phyloP scores from a whole-genome alignment of 1,284 basidiomycete genomes.

The Ceratobasidium theobromae region DNA sequence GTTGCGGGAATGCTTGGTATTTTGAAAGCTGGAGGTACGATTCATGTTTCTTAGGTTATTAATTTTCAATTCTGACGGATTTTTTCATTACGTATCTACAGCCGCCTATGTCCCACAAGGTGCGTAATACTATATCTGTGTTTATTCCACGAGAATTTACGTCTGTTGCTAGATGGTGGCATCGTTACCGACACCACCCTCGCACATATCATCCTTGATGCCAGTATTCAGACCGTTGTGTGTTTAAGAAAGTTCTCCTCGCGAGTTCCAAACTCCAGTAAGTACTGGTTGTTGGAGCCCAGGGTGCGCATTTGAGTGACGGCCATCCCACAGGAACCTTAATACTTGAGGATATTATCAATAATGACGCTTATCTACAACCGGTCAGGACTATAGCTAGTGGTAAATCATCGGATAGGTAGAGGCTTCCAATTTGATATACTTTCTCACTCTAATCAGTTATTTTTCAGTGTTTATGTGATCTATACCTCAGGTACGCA shows the following conservation, averaged over 20 bases:
- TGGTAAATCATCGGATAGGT: constrained; percentile 16
- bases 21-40: constrained; percentile 54
- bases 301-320: constrained; percentile 40
- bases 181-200: constrained; percentile 58
- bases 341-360: constrained; percentile 49
- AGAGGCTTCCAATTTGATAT: constrained; percentile 36
- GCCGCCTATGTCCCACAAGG: constrained; percentile 52
- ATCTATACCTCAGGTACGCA: constrained; percentile 61
- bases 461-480: constrained; percentile 54
- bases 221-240: constrained; percentile 50
- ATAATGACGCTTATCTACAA: constrained; percentile 42
- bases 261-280: constrained; percentile 43
- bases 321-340: neutral
- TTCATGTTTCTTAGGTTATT: neutral
- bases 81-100: neutral
- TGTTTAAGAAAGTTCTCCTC: constrained; percentile 51
- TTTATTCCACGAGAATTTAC: neutral
- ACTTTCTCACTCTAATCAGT: constrained; percentile 39
- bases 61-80: neutral
- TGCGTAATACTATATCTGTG: neutral
- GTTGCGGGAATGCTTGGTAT: constrained; percentile 57
- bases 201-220: constrained; percentile 55
- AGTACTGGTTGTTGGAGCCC: neutral
- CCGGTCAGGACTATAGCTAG: neutral
- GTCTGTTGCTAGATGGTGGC: constrained; percentile 49